phyloP scores from a whole-genome alignment of 2,329 filamentous ascomycete genomes.

The Ophiostoma sp. region DNA sequence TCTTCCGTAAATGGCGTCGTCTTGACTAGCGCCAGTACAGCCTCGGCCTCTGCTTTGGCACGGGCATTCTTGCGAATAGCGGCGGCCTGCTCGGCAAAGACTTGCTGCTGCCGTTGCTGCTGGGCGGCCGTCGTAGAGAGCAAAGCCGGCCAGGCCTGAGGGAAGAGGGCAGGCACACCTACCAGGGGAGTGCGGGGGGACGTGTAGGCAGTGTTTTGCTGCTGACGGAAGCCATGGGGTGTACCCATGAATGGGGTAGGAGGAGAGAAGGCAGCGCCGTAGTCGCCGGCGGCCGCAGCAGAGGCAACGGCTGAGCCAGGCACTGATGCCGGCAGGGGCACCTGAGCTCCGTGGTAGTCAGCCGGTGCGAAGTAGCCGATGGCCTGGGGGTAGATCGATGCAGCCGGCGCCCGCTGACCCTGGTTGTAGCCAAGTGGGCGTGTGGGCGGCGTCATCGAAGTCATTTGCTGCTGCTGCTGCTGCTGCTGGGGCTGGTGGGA shows the following conservation, averaged over 20 bases:
- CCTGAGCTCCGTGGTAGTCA: neutral
- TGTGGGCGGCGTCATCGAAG: neutral
- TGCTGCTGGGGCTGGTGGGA: neutral
- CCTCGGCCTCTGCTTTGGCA: neutral
- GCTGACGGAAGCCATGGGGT: neutral
- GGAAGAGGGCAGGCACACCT: neutral
- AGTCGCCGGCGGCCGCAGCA: neutral
- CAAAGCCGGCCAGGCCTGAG: neutral
- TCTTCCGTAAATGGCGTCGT: neutral
- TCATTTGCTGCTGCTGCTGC: neutral
- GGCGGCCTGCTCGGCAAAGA: neutral
- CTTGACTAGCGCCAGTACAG: neutral
- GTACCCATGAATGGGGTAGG: neutral
- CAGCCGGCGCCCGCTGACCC: neutral
- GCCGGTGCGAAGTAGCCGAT: neutral
- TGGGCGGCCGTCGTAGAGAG: neutral
- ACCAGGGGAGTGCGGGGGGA: neutral
- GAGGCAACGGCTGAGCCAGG: neutral
- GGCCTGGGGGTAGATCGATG: slow-evolving; percentile 8
- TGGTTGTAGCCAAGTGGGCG: neutral
- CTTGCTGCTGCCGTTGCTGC: neutral
- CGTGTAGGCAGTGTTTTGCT: neutral
- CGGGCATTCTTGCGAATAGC: neutral
- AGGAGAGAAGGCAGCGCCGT: slow-evolving; percentile 6
- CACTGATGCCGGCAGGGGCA: neutral